Percentiles rank a stretch among this genome's conserved stretches.
phyloP scores from a whole-genome alignment of 2,329 filamentous ascomycete species.

The Colletotrichum incanum region DNA sequence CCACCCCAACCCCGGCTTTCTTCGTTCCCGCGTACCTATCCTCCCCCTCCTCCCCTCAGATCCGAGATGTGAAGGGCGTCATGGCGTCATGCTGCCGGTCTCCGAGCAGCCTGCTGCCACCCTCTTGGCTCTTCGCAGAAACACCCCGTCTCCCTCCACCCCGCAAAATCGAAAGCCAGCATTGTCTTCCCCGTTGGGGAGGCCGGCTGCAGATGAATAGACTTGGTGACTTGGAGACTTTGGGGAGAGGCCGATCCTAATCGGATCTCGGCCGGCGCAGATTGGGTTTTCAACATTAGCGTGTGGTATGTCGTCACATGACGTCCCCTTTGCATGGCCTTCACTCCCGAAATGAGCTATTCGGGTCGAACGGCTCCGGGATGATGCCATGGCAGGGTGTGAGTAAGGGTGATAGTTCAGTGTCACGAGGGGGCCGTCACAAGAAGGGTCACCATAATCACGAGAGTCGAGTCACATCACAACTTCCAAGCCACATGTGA shows the following conservation, averaged over 20 bases:
- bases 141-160: neutral
- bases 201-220: neutral
- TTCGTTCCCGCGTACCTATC: neutral
- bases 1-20: neutral
- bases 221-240: neutral
- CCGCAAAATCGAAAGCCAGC: too few species aligned
- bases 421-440: neutral
- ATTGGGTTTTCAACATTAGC: neutral
- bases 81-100: neutral
- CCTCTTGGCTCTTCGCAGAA: neutral
- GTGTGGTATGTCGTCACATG: neutral
- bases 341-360: neutral
- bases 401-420: too few species aligned
- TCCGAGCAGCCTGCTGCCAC: too few species aligned
- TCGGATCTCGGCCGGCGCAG: neutral
- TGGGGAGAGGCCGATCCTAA: neutral
- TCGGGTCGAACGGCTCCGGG: neutral
- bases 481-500: neutral
- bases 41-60: neutral
- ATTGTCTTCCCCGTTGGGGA: too few species aligned
- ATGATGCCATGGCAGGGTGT: neutral
- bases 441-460: neutral
- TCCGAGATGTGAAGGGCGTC: neutral
- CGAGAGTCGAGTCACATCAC: too few species aligned
- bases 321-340: neutral